A percentile compares a stretch with the other conserved stretches of the same genome.
These are phyloP conservation scores for Neoboletus subvelutipes DNA, from an alignment of 768 basidiomycete genomes.

Conservation along the genomic window DNA sequence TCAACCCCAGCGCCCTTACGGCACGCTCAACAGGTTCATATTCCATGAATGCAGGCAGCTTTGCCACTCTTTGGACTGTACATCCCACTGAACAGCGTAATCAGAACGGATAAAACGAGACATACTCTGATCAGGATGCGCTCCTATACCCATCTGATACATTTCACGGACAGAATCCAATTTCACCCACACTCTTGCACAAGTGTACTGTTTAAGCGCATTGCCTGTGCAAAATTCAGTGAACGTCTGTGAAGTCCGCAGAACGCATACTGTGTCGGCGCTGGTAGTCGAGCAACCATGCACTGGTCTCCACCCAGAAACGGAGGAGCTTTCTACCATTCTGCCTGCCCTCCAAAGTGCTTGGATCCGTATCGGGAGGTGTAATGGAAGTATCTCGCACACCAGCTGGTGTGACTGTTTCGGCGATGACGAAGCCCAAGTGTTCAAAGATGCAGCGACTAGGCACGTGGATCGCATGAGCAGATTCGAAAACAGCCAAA, in stretches of 20 bases:
- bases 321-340: slow-evolving; percentile 65
- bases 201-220: slow-evolving; percentile 44
- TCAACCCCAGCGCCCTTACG: slow-evolving; percentile 61
- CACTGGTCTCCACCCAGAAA: slow-evolving; percentile 75
- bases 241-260: slow-evolving; percentile 6
- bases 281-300: slow-evolving; percentile 64
- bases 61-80: slow-evolving; percentile 55
- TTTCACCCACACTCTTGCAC: slow-evolving; percentile 47
- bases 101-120: background rate
- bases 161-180: slow-evolving; percentile 63
- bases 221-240: slow-evolving; percentile 37
- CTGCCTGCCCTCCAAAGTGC: slow-evolving; percentile 44
- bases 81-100: slow-evolving; percentile 4
- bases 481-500: slow-evolving; percentile 1
- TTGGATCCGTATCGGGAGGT: slow-evolving; percentile 55
- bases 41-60: slow-evolving; percentile 43
- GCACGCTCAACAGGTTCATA: slow-evolving; percentile 38
- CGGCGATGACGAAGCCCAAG: slow-evolving; percentile 38
- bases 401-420: slow-evolving; percentile 16
- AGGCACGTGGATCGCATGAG: slow-evolving; percentile 10
- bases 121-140: slow-evolving; percentile 77
- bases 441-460: slow-evolving; percentile 43
- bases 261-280: slow-evolving; percentile 42
- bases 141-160: slow-evolving; percentile 71
- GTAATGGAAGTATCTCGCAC: slow-evolving; percentile 47